Percentiles rank a stretch among this genome's conserved stretches.
Conservation (phyloP, 1,139 yeast species). For the Pichia sp. region DNA sequence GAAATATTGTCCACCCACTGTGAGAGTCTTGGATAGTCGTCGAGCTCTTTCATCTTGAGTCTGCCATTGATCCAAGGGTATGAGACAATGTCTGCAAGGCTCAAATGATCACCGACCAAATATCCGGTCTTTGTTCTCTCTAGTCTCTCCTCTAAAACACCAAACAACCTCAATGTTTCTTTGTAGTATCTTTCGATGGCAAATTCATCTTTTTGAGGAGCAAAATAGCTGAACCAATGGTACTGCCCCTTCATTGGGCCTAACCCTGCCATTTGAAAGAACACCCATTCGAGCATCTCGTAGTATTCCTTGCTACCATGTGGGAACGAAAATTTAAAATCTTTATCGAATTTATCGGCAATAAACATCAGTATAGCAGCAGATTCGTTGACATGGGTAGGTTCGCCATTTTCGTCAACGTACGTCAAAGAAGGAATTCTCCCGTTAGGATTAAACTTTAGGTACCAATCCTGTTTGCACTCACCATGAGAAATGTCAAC, state of each 20-base stretch:
- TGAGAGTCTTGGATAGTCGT: slow-evolving; percentile 42
- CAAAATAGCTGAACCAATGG: slow-evolving; percentile 41
- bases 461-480: slow-evolving; percentile 49
- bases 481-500: slow-evolving; percentile 41
- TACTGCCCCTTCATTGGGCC: slow-evolving; percentile 65
- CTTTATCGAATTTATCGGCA: slow-evolving; percentile 54
- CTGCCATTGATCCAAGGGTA: slow-evolving; percentile 38
- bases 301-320: slow-evolving; percentile 45
- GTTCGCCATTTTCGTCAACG: slow-evolving; percentile 40
- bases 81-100: slow-evolving; percentile 51
- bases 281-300: slow-evolving; percentile 47
- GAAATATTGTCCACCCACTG: slow-evolving; percentile 44
- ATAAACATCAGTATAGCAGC: slow-evolving; percentile 57
- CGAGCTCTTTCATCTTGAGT: slow-evolving; percentile 35
- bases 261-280: slow-evolving; percentile 56
- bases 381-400: slow-evolving; percentile 45
- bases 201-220: slow-evolving; percentile 47
- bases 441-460: slow-evolving; percentile 57
- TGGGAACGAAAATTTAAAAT: slow-evolving; percentile 45
- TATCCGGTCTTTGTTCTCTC: slow-evolving; percentile 43
- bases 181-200: slow-evolving; percentile 47
- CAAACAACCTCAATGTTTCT: slow-evolving; percentile 51
- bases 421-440: slow-evolving; percentile 57
- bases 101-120: slow-evolving; percentile 53
- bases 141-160: slow-evolving; percentile 50